Evolutionary conservation across 1,284 basidiomycete genomes (phyloP), one percentile per base, ranked within the genome.

Genomic region (Retiboletus flavoniger): DNA sequence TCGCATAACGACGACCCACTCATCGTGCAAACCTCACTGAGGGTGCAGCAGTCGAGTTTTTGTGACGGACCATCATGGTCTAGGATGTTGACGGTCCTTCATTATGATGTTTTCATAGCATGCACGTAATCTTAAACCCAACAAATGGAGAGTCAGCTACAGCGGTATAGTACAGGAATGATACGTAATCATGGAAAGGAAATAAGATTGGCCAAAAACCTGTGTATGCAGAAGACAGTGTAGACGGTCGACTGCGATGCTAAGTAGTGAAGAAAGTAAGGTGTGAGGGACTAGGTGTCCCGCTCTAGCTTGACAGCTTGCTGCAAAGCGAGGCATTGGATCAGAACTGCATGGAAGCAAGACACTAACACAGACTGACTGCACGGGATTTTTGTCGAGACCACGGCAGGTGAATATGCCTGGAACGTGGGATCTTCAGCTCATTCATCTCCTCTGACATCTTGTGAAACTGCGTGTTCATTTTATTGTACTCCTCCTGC

Each of bases 21-120:
- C 47, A 62, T 79, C 36, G 68, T 83, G 14, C 80, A 82, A 49
- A 73, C 78, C 41, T 77, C 79, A 0, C 62, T 84, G 38, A 82
- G 56, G 74, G 75, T 7, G 72, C 68, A 9, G 72, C 78, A 48
- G 67, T 70, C 10, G 72, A 72, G n/a, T 78, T 75, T 49, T 68
- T 74, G 1, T 68, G 72, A 17, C 76, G 74, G 72, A 73, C 78
- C n/a, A 72, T 80, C 50, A 68, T 70, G 48, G 75, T 76, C 0
- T 84, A 81, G 82, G 74, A 71, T 58, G 76, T 77, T 54, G 73
- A 75, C 40, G 73, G 71, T 26, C 26, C 26, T 7, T 26, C 24
- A 24, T 24, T 24, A 26, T 26, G 26, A 28, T 28, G 26, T 28
- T 28, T 8, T 8, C 26, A 28, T 28, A 28, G 8, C 8, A 28